Evolutionary conservation across 768 basidiomycete species (phyloP), one percentile per base, ranked within the genome.

Genomic region (Rhodotorula toruloides): DNA sequence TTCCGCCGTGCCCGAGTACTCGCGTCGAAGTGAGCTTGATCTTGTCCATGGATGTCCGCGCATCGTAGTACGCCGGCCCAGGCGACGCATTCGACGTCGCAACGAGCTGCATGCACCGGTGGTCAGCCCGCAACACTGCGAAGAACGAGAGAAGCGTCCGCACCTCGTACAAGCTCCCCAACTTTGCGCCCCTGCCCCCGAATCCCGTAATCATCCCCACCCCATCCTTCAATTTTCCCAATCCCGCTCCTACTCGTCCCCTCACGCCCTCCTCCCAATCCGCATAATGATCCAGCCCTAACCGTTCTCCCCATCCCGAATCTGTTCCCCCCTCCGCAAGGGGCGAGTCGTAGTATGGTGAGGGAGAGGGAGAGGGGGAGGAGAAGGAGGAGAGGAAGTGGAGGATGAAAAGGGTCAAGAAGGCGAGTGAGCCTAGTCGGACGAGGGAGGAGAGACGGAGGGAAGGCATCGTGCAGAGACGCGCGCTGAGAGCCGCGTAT

Each of bases 1-100:
- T 53, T 22, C 25, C 46, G 48, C 63, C 71, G 31, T 69, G 68
- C 0, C 65, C 71, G 29, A 72, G 53, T 10, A 72, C 67, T 9
- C 69, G 68, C 21, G 71, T 72, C 42, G 73, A 74, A 14, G 68
- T 66, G 40, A 74, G 62, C 17, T 61, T 56, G 31, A 72, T 59
- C 19, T 66, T 63, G 37, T 72, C 73, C 7, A 72, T 43, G 27
- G 68, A 68, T 0, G 73, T 74, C 25, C 73, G 71, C 22, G 60
- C 42, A 37, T 74, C 73, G 52, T 59, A 74, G 54, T 71, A 71
- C 0, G 65, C 61, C 21, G 65, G 65, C 19, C 61, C 53, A 6
- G 69, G 69, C 2, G 65, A 60, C 0, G 69, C 65, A 36, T 70
- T 70, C 4, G 69, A 70, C 6, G 69, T 67, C 10, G 22, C 31